These are phyloP conservation scores for Daldinia vernicosa DNA, from an alignment of 495 filamentous ascomycete species.

Conservation along the genomic window DNA sequence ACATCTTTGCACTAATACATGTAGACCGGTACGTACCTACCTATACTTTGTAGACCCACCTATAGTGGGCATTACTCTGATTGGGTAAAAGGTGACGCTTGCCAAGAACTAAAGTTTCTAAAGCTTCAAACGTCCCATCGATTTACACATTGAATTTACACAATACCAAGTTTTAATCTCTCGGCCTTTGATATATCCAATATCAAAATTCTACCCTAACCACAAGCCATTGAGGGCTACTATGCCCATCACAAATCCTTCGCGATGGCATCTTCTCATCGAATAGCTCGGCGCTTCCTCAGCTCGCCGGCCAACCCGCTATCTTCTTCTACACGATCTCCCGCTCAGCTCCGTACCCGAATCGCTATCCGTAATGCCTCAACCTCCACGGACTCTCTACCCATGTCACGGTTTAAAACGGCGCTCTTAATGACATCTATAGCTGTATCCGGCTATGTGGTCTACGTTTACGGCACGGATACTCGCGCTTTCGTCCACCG, in stretches of 20 bases:
- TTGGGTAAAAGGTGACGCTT: background rate
- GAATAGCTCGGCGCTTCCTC: slow-evolving; percentile 47
- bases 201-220: slow-evolving; percentile 11
- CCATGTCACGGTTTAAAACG: slow-evolving; percentile 55
- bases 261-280: slow-evolving; percentile 51
- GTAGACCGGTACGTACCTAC: background rate
- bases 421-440: slow-evolving; percentile 66
- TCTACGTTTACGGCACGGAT: slow-evolving; percentile 86
- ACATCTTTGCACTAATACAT: no score
- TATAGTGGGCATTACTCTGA: background rate
- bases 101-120: slow-evolving; percentile 5
- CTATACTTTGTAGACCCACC: background rate
- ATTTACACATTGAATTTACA: background rate
- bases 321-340: slow-evolving; percentile 31
- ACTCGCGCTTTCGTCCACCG: slow-evolving; percentile 86
- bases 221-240: slow-evolving; percentile 52
- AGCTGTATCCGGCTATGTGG: slow-evolving; percentile 44
- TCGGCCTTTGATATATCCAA: slow-evolving; percentile 2
- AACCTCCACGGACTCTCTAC: slow-evolving; percentile 49
- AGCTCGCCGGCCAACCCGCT: slow-evolving; percentile 45
- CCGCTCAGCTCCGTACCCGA: slow-evolving; percentile 30
- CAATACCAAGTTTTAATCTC: slow-evolving; percentile 18
- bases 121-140: background rate
- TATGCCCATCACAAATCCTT: slow-evolving; percentile 42
- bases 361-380: slow-evolving; percentile 49